Evolutionary conservation across 441 rosid species (phyloP), one percentile per base, ranked within the genome.

Genomic region (Capsella rubella): DNA sequence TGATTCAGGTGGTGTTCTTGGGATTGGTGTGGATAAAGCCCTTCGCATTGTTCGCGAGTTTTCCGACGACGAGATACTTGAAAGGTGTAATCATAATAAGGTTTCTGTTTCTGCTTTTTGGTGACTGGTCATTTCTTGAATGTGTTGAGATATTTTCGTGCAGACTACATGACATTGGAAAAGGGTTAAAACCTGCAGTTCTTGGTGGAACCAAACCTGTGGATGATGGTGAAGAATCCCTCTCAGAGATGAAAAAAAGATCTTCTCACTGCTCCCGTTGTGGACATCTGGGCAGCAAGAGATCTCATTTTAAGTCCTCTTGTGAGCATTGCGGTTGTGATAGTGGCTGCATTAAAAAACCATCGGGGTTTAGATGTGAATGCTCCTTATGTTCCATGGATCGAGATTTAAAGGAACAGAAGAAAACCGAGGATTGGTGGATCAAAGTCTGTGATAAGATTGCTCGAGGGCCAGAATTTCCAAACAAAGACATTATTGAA

Each of bases 231-330:
- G 76, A 43, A 28, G 63, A 65, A 74, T 50, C 75, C 60, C 34
- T 51, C 73, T 75, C 83, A 45, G 80, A 81, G 71, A 83, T 65
- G 78, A 77, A 65, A 21, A 76, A 53, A 42, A 84, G 83, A 81
- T 49, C 68, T 70, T 79, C 90, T 78, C 99, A 95, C 73, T 92
- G 98, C 70, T 86, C 96, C 57, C 81, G 85, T 64, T 90, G 99
- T 81, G 98, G 99, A 71, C 99, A 95, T 81, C 95, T 90, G 3
- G 93, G 97, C 37, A 86, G 78, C 79, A 90, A 88, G 80, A 86
- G 68, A 78, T 82, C 53, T 37, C 99, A 95, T 81, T 71, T 80
- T 32, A 87, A 82, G 81, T 78, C 83, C 51, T 84, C 86, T 59
- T 90, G 98, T 66, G 84, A 85, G 77, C 73, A 78, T 63, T 95